Evolutionary conservation across 2,329 filamentous ascomycete genomes (phyloP).

Genomic region (Hirsutella thompsonii): DNA sequence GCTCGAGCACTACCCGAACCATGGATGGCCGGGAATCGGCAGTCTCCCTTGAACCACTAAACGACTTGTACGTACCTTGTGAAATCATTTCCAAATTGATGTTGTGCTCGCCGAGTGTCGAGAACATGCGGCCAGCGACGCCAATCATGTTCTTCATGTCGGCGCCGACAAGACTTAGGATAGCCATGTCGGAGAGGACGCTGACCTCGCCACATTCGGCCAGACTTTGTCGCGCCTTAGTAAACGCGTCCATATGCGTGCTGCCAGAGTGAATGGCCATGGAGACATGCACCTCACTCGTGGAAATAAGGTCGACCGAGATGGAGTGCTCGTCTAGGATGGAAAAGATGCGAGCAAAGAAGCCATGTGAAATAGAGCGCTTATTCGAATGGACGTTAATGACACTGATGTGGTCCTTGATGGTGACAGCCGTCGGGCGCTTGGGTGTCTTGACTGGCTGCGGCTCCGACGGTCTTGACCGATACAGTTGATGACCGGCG

Average conservation of each 20-base stretch:
- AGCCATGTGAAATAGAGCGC: slow-evolving; percentile 88
- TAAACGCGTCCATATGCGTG: slow-evolving; percentile 46
- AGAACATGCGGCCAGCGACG: slow-evolving; percentile 89
- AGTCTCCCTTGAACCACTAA: background rate
- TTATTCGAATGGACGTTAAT: slow-evolving; percentile 98
- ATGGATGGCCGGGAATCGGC: background rate
- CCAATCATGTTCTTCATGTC: slow-evolving; percentile 98
- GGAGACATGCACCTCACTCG: slow-evolving; percentile 91
- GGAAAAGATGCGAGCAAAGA: slow-evolving; percentile 86
- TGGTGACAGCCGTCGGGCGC: slow-evolving; percentile 80
- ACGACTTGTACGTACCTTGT: slow-evolving; percentile 51
- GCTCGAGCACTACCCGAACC: no score
- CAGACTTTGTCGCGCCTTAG: slow-evolving; percentile 59
- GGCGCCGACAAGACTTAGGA: slow-evolving; percentile 83
- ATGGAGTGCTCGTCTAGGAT: slow-evolving; percentile 79
- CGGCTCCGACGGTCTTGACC: slow-evolving; percentile 27
- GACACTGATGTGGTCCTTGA: slow-evolving; percentile 93
- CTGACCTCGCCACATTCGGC: slow-evolving; percentile 79
- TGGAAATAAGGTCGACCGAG: slow-evolving; percentile 92
- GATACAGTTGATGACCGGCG: slow-evolving; percentile 44
- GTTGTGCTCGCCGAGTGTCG: slow-evolving; percentile 80
- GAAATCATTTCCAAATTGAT: slow-evolving; percentile 99
- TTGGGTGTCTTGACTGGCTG: slow-evolving; percentile 44
- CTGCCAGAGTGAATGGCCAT: slow-evolving; percentile 86
- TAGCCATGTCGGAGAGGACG: slow-evolving; percentile 84